Conservation (phyloP, 129 eudicot species). For the Chrysanthemum seticuspe region DNA sequence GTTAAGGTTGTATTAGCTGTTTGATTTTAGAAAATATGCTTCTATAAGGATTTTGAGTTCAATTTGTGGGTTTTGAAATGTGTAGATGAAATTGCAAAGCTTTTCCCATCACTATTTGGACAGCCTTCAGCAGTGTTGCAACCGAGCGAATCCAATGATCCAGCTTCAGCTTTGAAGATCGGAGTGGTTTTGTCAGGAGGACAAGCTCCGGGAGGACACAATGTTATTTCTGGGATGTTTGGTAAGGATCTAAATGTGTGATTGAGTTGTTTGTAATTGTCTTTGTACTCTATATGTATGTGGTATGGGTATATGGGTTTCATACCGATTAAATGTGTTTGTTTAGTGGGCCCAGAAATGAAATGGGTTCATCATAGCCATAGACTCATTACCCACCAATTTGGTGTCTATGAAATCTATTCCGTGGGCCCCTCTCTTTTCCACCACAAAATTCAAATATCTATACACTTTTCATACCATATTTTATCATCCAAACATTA, state of each 20-base stretch:
- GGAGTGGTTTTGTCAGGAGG: slow-evolving; percentile 83
- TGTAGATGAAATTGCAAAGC: slow-evolving; percentile 89
- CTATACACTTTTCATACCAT: too few species aligned
- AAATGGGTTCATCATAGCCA: too few species aligned
- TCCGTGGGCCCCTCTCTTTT: too few species aligned
- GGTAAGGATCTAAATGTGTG: slow-evolving; percentile 38
- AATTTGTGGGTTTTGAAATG: slow-evolving; percentile 9
- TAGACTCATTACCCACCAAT: too few species aligned
- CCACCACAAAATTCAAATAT: too few species aligned
- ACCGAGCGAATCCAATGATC: slow-evolving; percentile 53
- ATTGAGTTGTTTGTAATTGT: too few species aligned
- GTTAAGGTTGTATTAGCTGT: neutral
- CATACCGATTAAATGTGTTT: too few species aligned
- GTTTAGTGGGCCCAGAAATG: too few species aligned
- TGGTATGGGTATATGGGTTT: too few species aligned
- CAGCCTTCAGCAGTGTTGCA: slow-evolving; percentile 78
- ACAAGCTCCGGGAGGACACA: slow-evolving; percentile 87
- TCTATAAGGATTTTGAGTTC: slow-evolving; percentile 2
- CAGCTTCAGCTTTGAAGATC: slow-evolving; percentile 48
- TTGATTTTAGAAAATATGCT: slow-evolving; percentile 4
- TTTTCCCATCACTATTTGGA: slow-evolving; percentile 75
- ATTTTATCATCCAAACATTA: too few species aligned
- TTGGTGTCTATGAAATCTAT: too few species aligned
- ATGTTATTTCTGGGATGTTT: slow-evolving; percentile 70
- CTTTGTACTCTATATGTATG: too few species aligned